Conservation (phyloP, 2,329 filamentous ascomycete genomes). For the Juglanconis sp. region DNA sequence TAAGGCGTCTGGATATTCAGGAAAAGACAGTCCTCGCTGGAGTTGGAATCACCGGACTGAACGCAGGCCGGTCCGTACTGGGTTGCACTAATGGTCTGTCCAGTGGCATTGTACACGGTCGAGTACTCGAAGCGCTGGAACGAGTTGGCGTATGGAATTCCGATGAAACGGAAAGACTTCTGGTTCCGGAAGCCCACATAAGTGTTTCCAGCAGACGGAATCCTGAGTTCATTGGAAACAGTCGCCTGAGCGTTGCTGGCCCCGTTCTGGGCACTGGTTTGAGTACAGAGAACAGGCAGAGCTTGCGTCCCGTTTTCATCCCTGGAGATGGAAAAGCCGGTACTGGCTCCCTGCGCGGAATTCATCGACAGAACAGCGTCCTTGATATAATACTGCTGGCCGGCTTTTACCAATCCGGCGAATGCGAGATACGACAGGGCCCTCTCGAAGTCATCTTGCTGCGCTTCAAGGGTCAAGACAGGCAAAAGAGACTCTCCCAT, state of each 20-base stretch:
- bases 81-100: constrained; percentile 42
- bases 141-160: constrained; percentile 14
- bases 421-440: constrained; percentile 38
- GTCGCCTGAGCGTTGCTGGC: constrained; percentile 30
- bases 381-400: constrained; percentile 39
- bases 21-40: constrained; percentile 44
- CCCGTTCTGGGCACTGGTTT: constrained; percentile 33
- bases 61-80: constrained; percentile 43
- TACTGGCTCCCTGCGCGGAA: constrained; percentile 23
- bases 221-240: constrained; percentile 1
- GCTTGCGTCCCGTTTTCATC: constrained; percentile 21
- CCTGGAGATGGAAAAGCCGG: constrained; percentile 20
- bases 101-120: constrained; percentile 39
- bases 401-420: constrained; percentile 1
- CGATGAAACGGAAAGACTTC: constrained; percentile 39
- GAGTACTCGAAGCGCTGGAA: constrained; percentile 33
- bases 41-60: constrained; percentile 28
- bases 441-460: constrained; percentile 42
- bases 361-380: constrained; percentile 36
- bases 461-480: constrained; percentile 35
- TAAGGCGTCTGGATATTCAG: constrained; percentile 46
- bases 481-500: constrained; percentile 47
- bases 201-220: constrained; percentile 34
- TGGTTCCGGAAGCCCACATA: constrained; percentile 51
- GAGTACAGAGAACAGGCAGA: constrained; percentile 49